Conservation (phyloP, 768 basidiomycete genomes). For the Mycena capillaripes region DNA sequence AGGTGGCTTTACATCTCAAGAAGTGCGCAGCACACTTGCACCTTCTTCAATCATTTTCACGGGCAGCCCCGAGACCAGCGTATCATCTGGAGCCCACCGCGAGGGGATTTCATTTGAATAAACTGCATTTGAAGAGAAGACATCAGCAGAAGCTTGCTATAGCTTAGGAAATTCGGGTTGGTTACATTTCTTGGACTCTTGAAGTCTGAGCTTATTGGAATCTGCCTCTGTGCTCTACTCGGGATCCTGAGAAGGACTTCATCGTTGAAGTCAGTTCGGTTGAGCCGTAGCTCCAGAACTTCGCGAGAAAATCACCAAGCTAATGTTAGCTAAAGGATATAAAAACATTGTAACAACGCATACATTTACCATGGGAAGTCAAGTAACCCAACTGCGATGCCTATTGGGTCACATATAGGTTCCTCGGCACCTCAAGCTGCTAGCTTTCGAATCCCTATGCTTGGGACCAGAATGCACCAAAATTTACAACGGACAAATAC, state of each 20-base stretch:
- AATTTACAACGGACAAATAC: constrained; percentile 10
- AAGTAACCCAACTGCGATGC: not conserved
- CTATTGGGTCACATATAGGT: not conserved
- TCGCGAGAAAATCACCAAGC: too few relatives aligned
- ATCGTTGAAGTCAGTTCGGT: too few relatives aligned
- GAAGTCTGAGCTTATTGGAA: too few relatives aligned
- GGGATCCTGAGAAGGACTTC: too few relatives aligned
- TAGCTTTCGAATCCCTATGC: constrained; percentile 1
- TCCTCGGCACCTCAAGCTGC: not conserved
- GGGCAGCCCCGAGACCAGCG: not conserved
- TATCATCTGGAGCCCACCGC: not conserved
- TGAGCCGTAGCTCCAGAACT: too few relatives aligned
- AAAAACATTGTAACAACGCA: not conserved
- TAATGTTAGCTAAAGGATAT: too few relatives aligned
- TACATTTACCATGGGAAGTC: not conserved
- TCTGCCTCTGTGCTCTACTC: too few relatives aligned
- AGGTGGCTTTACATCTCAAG: too few relatives aligned
- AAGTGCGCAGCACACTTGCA: not conserved
- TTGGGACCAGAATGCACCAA: constrained; percentile 9
- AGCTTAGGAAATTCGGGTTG: not conserved
- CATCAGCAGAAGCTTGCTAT: not conserved
- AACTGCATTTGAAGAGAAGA: not conserved
- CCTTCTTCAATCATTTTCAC: not conserved
- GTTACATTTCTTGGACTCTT: not conserved
- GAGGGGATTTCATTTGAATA: constrained; percentile 4